A percentile compares a stretch with the other conserved stretches of the same genome.
phyloP scores from a whole-genome alignment of 257 asterid genomes.

The Mitragyna speciosa region DNA sequence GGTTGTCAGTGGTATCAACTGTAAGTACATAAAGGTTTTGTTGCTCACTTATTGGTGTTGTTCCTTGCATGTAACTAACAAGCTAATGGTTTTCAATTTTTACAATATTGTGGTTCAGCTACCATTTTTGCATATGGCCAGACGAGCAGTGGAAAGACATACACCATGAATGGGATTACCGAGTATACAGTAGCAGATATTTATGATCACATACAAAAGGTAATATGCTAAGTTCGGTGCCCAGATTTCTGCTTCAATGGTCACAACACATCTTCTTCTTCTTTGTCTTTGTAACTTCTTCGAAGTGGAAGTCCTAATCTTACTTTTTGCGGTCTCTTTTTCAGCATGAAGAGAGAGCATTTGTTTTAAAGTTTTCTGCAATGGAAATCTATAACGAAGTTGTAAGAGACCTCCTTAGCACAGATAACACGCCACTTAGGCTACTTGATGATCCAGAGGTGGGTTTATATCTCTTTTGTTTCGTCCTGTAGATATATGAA shows the following conservation, averaged over 20 bases:
- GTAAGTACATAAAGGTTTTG: slow-evolving; percentile 52
- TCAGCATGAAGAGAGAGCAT: slow-evolving; percentile 95
- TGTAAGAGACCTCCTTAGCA: slow-evolving; percentile 88
- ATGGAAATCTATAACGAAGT: slow-evolving; percentile 97
- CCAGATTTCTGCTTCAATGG: neutral
- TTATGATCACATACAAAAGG: slow-evolving; percentile 47
- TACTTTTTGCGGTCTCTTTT: slow-evolving; percentile 7
- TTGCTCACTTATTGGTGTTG: slow-evolving; percentile 14
- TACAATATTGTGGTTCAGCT: slow-evolving; percentile 50
- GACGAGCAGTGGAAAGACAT: slow-evolving; percentile 99
- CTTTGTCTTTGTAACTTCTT: slow-evolving; percentile 5
- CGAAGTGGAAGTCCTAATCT: slow-evolving; percentile 4
- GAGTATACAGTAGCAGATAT: slow-evolving; percentile 83
- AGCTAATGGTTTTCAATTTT: slow-evolving; percentile 3
- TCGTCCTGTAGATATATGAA: slow-evolving; percentile 14
- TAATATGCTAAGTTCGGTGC: slow-evolving; percentile 14
- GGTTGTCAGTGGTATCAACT: slow-evolving; percentile 86
- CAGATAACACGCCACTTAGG: slow-evolving; percentile 77
- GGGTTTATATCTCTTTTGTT: slow-evolving; percentile 40
- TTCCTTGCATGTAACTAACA: neutral
- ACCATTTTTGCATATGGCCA: slow-evolving; percentile 98
- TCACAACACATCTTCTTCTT: slow-evolving; percentile 8
- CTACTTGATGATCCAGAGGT: slow-evolving; percentile 98
- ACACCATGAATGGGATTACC: slow-evolving; percentile 96
- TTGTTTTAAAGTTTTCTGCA: slow-evolving; percentile 88